Evolutionary conservation across 2,329 filamentous ascomycete species (phyloP).

Genomic region (Xylaria sp.): DNA sequence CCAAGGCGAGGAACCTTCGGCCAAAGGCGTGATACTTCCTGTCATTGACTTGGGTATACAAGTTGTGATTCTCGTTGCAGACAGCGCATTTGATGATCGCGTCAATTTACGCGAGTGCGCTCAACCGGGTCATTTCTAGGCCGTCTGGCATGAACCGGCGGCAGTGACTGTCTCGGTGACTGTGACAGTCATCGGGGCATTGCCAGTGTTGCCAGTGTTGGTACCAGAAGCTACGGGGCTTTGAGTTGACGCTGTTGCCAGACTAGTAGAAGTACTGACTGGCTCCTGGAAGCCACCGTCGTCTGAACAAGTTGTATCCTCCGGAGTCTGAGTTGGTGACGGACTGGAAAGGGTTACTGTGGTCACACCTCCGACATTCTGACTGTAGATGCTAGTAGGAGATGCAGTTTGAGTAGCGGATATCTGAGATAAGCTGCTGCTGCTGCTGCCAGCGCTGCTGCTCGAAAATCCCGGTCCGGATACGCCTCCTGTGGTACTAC

Average conservation of each 20-base stretch:
- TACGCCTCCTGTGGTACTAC: slow-evolving; percentile 2
- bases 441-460: slow-evolving; percentile 10
- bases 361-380: slow-evolving; percentile 20
- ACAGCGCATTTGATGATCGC: slow-evolving; percentile 11
- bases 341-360: slow-evolving; percentile 19
- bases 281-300: slow-evolving; percentile 9
- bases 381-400: slow-evolving; percentile 23
- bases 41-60: slow-evolving; percentile 14
- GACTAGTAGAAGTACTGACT: slow-evolving; percentile 11
- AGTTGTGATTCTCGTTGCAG: slow-evolving; percentile 5
- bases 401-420: slow-evolving; percentile 13
- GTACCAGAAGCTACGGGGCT: slow-evolving; percentile 3
- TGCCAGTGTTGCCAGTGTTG: slow-evolving; percentile 3
- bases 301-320: slow-evolving; percentile 1
- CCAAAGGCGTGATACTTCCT: slow-evolving; percentile 9
- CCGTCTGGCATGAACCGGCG: slow-evolving; percentile 24
- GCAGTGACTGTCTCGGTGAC: slow-evolving; percentile 30
- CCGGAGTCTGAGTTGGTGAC: slow-evolving; percentile 4
- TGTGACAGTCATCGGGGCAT: background rate
- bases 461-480: slow-evolving; percentile 1
- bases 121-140: slow-evolving; percentile 19
- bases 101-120: slow-evolving; percentile 6
- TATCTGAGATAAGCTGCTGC: slow-evolving; percentile 13
- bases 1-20: slow-evolving; percentile 1
- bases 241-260: slow-evolving; percentile 5